Percentiles rank a stretch among this genome's conserved stretches.
Evolutionary conservation across 345 rosid species (phyloP).

Genomic region (Lumnitzera racemosa): DNA sequence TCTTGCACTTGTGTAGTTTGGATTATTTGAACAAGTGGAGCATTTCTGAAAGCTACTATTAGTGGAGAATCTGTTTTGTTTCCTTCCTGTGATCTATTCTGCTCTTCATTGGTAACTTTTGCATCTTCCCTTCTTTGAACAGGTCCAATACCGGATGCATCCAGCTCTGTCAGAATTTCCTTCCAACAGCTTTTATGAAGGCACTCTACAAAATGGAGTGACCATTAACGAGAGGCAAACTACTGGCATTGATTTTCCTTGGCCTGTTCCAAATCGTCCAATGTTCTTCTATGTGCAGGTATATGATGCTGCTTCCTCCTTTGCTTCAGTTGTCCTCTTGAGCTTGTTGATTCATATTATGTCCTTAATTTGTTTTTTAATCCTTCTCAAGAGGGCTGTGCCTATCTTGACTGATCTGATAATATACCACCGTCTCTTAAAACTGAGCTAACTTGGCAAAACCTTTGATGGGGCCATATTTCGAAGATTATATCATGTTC

Average conservation of each 20-base stretch:
- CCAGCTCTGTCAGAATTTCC: slow-evolving; percentile 98
- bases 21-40: too few species aligned
- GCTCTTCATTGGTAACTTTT: background rate
- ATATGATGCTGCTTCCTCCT: background rate
- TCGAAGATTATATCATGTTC: too few species aligned
- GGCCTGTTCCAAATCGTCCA: slow-evolving; percentile 99
- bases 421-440: too few species aligned
- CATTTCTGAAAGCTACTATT: too few species aligned
- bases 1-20: too few species aligned
- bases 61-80: background rate
- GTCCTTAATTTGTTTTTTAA: background rate
- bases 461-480: too few species aligned
- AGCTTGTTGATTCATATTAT: background rate
- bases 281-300: slow-evolving; percentile 99
- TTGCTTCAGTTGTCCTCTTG: background rate
- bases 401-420: too few species aligned
- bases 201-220: slow-evolving; percentile 98
- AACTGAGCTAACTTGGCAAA: too few species aligned
- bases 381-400: too few species aligned
- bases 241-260: slow-evolving; percentile 96
- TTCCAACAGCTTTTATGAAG: slow-evolving; percentile 97
- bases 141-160: slow-evolving; percentile 99
- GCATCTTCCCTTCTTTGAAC: slow-evolving; percentile 10
- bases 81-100: background rate
- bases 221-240: slow-evolving; percentile 92